Base-by-base conservation (phyloP, 345 rosid genomes). In the Mallotus nudiflorus region DNA sequence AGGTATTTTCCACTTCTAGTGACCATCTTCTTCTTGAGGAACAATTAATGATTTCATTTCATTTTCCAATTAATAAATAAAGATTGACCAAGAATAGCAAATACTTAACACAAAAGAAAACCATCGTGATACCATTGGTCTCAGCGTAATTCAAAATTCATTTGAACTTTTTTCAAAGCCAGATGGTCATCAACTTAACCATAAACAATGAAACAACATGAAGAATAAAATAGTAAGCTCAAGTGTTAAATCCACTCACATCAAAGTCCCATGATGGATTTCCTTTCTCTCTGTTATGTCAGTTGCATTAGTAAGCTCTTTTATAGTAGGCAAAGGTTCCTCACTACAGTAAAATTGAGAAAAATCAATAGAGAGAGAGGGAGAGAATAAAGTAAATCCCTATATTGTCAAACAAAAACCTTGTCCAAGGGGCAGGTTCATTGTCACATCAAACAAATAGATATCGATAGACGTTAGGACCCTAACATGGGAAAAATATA, bases 361-460 rank as follows among this genome's bases (percentile, higher is more conserved):
- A 52, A 9, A 12, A 42, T 42, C 9, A 4, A n/a, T 40, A 46
- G 16, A 15, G 37, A 31, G 22, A 48, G 39, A 65, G 39, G 48
- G 27, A 28, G 33, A 46, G 14, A 25, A 0, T 46, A 13, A 16
- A 48, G 28, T 5, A n/a, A n/a, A n/a, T n/a, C 37, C 48, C 9
- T n/a, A 52, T 16, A 65, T 52, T 40, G 27, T 37, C 18, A 64
- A 39, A 51, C 8, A 33, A 79, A 77, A 70, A 91, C 97, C 97
- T 87, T 9, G 97, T 86, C 97, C 93, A 89, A 31, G 93, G 91
- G 42, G 86, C 87, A 25, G 92, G 82, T 35, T 84, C 88, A 50
- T 86, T 87, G 73, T 91, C 97, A 70, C 94, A 87, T 56, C 97
- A 81, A 5, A 91, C 92, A 66, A 91, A 91, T 7, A 89, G 74